These are phyloP conservation scores for Colletotrichum sp. DNA, from an alignment of 2,329 filamentous ascomycete species.

Conservation along the genomic window DNA sequence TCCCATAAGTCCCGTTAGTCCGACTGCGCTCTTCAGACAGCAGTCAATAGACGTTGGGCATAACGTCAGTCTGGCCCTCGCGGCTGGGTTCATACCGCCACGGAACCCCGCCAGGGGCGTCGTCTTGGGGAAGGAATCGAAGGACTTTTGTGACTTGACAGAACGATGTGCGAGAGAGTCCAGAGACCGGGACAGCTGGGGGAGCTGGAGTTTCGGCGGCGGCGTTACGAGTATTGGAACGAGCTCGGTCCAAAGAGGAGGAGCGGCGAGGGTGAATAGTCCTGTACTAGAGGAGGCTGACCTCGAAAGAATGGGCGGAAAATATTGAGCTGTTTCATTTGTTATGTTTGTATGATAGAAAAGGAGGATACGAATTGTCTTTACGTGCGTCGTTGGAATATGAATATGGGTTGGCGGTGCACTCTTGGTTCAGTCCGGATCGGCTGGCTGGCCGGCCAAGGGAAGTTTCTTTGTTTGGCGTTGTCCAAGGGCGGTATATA, in stretches of 20 bases:
- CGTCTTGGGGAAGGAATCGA: conserved; percentile 26
- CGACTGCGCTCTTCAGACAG: neutral
- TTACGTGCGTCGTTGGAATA: neutral
- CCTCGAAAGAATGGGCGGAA: conserved; percentile 31
- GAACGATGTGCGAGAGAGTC: conserved; percentile 33
- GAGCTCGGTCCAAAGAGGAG: conserved; percentile 5
- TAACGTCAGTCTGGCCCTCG: conserved; percentile 13
- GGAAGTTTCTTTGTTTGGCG: neutral
- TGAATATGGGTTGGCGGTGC: neutral
- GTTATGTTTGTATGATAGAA: neutral
- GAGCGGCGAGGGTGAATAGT: conserved; percentile 21
- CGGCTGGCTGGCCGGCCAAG: neutral
- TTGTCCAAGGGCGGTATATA: neutral
- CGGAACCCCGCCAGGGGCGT: conserved; percentile 20
- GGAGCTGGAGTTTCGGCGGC: conserved; percentile 31
- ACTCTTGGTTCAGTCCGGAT: neutral
- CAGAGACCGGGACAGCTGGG: conserved; percentile 38
- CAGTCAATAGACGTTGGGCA: neutral
- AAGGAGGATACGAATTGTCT: neutral
- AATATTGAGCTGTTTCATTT: conserved; percentile 18
- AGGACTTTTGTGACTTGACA: conserved; percentile 34
- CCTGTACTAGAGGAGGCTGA: conserved; percentile 29
- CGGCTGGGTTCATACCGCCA: conserved; percentile 16
- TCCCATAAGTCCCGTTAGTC: neutral
- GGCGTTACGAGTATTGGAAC: neutral